These are phyloP conservation scores for Pelargonium myrrhifolium DNA, from an alignment of 441 rosid species.

Conservation along the genomic window DNA sequence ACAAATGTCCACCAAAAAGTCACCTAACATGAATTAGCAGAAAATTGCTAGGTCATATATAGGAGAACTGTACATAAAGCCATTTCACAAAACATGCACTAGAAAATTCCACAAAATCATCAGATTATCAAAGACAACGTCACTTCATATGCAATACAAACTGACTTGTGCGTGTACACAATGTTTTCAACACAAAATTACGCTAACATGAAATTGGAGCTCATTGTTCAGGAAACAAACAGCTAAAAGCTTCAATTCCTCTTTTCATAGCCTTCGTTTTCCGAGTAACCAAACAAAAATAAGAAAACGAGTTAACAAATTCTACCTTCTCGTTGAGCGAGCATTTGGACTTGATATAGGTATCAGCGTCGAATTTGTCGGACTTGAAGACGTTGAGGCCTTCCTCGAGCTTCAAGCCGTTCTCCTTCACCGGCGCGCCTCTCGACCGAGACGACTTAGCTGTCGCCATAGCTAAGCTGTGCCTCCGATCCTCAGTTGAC, in stretches of 20 bases:
- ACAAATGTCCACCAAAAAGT: too few species aligned
- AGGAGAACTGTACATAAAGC: background rate
- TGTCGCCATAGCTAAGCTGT: conserved; percentile 42
- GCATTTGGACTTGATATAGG: conserved; percentile 86
- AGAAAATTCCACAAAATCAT: background rate
- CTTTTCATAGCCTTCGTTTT: background rate
- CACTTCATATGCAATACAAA: too few species aligned
- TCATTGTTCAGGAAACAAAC: background rate
- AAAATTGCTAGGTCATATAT: too few species aligned
- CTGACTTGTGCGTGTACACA: too few species aligned
- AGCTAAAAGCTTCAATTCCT: background rate
- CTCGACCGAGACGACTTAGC: conserved; percentile 61
- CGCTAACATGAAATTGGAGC: background rate
- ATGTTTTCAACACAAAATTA: background rate
- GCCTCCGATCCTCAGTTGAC: background rate
- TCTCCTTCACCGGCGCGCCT: conserved; percentile 54
- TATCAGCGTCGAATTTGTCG: conserved; percentile 83
- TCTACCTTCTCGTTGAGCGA: conserved; percentile 88
- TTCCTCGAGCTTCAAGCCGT: conserved; percentile 70
- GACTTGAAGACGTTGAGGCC: conserved; percentile 78
- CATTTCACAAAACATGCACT: background rate
- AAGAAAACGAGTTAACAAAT: background rate
- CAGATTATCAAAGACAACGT: too few species aligned
- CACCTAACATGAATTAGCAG: too few species aligned
- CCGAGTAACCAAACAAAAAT: background rate